Evolutionary conservation across 331 rosid genomes (phyloP).

Genomic region (Pyracantha coccinea): DNA sequence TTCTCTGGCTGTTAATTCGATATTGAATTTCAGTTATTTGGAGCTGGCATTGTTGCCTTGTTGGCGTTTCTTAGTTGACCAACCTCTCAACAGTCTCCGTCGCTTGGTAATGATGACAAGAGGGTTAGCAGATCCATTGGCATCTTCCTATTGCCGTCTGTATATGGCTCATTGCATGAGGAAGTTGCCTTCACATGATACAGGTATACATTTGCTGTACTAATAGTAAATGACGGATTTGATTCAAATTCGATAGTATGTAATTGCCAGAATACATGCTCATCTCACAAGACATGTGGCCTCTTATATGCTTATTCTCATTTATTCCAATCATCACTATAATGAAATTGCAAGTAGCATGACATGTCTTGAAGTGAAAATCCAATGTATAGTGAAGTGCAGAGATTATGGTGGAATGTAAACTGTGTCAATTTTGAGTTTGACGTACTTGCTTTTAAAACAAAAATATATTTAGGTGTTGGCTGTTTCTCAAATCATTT

Average conservation of each 20-base stretch:
- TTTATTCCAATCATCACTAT: conserved; percentile 7
- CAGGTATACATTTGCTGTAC: conserved; percentile 34
- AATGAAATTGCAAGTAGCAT: not conserved
- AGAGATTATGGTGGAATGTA: not conserved
- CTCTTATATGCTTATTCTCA: not conserved
- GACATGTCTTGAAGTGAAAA: not conserved
- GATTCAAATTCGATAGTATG: not conserved
- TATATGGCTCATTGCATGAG: conserved; percentile 66
- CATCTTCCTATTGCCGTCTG: conserved; percentile 77
- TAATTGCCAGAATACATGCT: not conserved
- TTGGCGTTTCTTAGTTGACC: conserved; percentile 70
- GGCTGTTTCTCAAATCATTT: not conserved
- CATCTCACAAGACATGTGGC: not conserved
- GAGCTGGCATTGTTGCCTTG: conserved; percentile 94
- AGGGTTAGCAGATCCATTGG: conserved; percentile 90
- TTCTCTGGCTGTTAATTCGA: conserved; percentile 9
- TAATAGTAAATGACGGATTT: not conserved
- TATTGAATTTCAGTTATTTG: conserved; percentile 60
- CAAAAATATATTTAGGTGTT: not conserved
- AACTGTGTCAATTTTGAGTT: not conserved
- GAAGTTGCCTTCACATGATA: conserved; percentile 65
- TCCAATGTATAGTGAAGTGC: not conserved
- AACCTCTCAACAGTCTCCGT: conserved; percentile 43
- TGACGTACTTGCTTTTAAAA: not conserved
- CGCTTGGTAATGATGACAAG: conserved; percentile 85